Base-by-base conservation (phyloP, 169 alveolate genomes). In the Miamiensis avidus region DNA sequence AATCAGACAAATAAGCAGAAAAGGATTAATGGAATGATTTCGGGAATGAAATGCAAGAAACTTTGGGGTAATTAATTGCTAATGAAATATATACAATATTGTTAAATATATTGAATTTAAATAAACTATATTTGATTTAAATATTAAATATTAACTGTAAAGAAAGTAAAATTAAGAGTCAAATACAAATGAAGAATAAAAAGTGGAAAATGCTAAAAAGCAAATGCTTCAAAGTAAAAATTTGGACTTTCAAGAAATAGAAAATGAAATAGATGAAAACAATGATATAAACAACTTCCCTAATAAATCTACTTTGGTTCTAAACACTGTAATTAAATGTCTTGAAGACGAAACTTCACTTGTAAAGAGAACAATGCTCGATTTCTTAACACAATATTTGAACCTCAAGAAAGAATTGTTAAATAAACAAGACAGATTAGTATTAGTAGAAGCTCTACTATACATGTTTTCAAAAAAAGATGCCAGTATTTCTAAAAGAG, bases 401-500 rank as follows among this genome's bases (percentile, higher is more conserved):
- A 88, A 81, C 34, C 72, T 77, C 0, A 75, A 83, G 25, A 69
- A 65, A 25, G 74, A 65, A 4, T 64, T 75, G 31, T 65, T 77
- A 27, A 30, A 75, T 49, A 79, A 82, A 30, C 69, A 76, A 1
- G 87, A 82, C 34, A 74, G 75, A 82, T 29, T 65, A 27, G 20
- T 78, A 29, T 88, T 88, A 65, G 85, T 88, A 28, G 75, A 83
- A 28, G 85, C 86, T 74, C 82, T 79, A 20, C 82, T 88, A 29
- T 82, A 83, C 28, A 78, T 77, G 33, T 49, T 83, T 20, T 82
- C 78, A 28, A 83, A 76, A 74, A 88, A 88, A 65, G 89, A 88
- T 83, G 82, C 78, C 25, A 82, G 89, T 26, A 85, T 84, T 0
- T 82, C 86, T 11, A 88, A 88, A 88, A 88, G 91, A 88, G 85